phyloP scores from a whole-genome alignment of 106 monocot species.

The Ottelia alismoides region DNA sequence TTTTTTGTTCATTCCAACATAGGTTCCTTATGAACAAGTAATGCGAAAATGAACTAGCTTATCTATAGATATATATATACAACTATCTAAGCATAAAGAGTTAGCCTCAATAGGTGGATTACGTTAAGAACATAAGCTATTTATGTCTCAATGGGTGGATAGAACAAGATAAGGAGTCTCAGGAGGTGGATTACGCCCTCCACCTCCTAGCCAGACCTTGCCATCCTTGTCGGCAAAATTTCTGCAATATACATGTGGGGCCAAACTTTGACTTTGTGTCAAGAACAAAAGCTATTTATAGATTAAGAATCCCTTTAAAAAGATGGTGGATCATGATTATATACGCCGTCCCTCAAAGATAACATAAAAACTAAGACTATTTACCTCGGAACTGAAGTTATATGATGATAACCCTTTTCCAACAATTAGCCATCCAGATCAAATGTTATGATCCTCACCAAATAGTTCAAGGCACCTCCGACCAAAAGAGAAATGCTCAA shows the following conservation, averaged over 20 bases:
- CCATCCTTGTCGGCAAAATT: conserved; percentile 86
- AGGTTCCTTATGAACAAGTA: no score
- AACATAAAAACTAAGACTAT: background rate
- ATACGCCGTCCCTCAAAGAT: no score
- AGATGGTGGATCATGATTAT: no score
- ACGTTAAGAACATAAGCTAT: conserved; percentile 71
- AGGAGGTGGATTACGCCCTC: conserved; percentile 82
- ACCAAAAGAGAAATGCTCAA: conserved; percentile 93
- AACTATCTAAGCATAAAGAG: no score
- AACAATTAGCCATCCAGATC: conserved; percentile 85
- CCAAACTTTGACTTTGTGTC: no score
- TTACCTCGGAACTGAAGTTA: conserved; percentile 80
- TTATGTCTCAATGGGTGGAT: conserved; percentile 86
- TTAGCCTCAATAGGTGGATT: no score
- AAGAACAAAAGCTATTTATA: no score
- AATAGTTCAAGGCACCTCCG: conserved; percentile 91
- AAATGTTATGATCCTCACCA: conserved; percentile 96
- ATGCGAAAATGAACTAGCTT: no score
- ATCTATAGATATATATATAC: no score
- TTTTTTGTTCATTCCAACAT: no score
- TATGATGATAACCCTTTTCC: conserved; percentile 89
- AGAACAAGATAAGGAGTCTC: conserved; percentile 86
- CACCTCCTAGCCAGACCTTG: conserved; percentile 94
- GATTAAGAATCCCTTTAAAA: no score
- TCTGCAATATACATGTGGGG: conserved; percentile 42